phyloP scores from a whole-genome alignment of 2,329 filamentous ascomycete genomes.

The Lasiodiplodia hormozganensis region DNA sequence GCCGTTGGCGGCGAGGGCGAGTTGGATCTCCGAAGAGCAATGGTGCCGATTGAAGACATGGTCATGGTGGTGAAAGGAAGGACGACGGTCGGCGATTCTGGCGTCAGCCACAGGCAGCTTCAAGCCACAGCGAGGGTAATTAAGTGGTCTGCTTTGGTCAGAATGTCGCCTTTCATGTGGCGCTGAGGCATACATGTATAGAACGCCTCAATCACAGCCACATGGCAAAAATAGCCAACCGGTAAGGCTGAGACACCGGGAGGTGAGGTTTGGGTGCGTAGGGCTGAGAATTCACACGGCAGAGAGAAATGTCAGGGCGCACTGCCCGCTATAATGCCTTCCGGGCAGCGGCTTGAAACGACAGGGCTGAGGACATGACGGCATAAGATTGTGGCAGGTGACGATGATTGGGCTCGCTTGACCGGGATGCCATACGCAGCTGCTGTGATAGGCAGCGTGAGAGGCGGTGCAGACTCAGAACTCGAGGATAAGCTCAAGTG shows the following conservation, averaged over 20 bases:
- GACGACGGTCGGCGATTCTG: slow-evolving; percentile 10
- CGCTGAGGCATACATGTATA: slow-evolving; percentile 23
- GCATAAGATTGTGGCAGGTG: slow-evolving; percentile 2
- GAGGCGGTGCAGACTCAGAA: not conserved
- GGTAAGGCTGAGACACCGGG: slow-evolving; percentile 3
- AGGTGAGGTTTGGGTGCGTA: slow-evolving; percentile 14
- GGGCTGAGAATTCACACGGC: slow-evolving; percentile 20
- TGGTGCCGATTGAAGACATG: slow-evolving; percentile 12
- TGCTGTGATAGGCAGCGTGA: not conserved
- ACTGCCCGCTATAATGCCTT: slow-evolving; percentile 16
- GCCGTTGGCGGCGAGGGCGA: not conserved
- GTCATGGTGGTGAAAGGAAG: slow-evolving; percentile 1
- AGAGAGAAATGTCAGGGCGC: slow-evolving; percentile 2
- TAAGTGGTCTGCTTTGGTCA: slow-evolving; percentile 7
- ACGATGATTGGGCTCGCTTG: slow-evolving; percentile 1
- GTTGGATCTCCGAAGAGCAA: slow-evolving; percentile 10
- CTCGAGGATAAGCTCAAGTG: not conserved
- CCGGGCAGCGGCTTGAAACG: slow-evolving; percentile 8
- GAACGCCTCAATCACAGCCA: slow-evolving; percentile 23
- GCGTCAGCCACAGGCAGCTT: slow-evolving; percentile 16
- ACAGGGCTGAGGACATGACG: slow-evolving; percentile 19
- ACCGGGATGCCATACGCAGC: not conserved
- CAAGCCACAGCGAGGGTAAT: slow-evolving; percentile 16
- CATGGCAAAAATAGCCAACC: slow-evolving; percentile 20
- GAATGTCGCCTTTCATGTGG: slow-evolving; percentile 9